Conservation (phyloP, 345 rosid species). For the Combretum micranthum region DNA sequence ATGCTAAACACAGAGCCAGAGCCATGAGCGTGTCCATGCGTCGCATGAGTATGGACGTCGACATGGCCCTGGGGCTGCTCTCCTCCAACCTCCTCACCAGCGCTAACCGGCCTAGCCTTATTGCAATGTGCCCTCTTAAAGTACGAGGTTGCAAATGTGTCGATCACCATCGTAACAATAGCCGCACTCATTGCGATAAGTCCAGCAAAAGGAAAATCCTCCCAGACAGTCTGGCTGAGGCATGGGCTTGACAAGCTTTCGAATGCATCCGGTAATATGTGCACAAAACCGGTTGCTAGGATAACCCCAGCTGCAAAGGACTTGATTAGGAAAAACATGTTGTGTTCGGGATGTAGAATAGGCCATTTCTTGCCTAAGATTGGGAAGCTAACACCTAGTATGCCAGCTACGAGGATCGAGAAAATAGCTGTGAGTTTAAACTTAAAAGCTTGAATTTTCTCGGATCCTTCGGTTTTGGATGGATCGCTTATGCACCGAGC, state of each 20-base stretch:
- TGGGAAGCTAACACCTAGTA: conserved; percentile 42
- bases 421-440: conserved; percentile 46
- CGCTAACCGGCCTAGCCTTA: conserved; percentile 14
- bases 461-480: not conserved
- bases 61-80: conserved; percentile 25
- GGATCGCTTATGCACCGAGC: conserved; percentile 13
- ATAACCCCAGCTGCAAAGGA: conserved; percentile 65
- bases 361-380: conserved; percentile 25
- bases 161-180: conserved; percentile 42
- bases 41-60: conserved; percentile 35
- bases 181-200: conserved; percentile 58
- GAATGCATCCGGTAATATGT: conserved; percentile 55
- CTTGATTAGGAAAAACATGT: conserved; percentile 39
- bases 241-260: conserved; percentile 37
- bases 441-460: conserved; percentile 15
- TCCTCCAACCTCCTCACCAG: conserved; percentile 20
- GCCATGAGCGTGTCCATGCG: conserved; percentile 35
- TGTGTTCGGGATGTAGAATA: conserved; percentile 31
- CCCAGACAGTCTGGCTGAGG: conserved; percentile 30
- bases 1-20: conserved; percentile 15
- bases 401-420: conserved; percentile 34
- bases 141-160: conserved; percentile 45
- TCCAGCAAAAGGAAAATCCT: conserved; percentile 44
- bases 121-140: conserved; percentile 22
- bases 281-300: conserved; percentile 51